phyloP scores from a whole-genome alignment of 768 basidiomycete genomes.

The Rickenella mellea region DNA sequence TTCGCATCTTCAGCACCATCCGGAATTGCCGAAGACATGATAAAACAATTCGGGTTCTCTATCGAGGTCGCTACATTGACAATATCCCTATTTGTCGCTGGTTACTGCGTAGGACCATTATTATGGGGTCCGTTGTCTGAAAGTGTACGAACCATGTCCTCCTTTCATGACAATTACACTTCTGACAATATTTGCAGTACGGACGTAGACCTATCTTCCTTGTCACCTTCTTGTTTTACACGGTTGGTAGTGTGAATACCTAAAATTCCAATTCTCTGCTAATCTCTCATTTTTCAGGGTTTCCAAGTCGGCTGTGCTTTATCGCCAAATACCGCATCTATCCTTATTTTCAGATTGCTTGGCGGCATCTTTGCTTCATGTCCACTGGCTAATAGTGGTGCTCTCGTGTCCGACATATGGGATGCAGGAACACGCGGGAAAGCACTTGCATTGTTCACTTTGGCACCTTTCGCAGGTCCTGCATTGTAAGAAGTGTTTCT shows the following conservation, averaged over 20 bases:
- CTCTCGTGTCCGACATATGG: constrained; percentile 52
- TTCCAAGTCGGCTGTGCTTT: constrained; percentile 61
- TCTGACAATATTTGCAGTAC: constrained; percentile 23
- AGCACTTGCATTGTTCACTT: constrained; percentile 55
- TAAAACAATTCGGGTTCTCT: constrained; percentile 38
- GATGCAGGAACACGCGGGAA: constrained; percentile 51
- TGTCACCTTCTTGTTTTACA: constrained; percentile 45
- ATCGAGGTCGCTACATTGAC: constrained; percentile 42
- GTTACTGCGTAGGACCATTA: constrained; percentile 57
- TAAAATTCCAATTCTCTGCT: background rate
- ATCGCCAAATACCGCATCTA: constrained; percentile 45
- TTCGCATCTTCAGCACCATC: constrained; percentile 56
- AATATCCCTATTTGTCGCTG: constrained; percentile 56
- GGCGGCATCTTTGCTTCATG: constrained; percentile 61
- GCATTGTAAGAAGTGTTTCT: constrained; percentile 42
- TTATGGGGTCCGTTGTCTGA: constrained; percentile 50
- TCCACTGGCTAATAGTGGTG: constrained; percentile 64
- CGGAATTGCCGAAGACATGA: constrained; percentile 34
- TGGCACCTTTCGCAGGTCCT: constrained; percentile 63
- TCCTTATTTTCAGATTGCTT: constrained; percentile 67
- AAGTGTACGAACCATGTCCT: constrained; percentile 15
- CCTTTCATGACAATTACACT: constrained; percentile 3
- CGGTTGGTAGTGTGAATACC: constrained; percentile 24
- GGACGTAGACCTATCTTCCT: constrained; percentile 56
- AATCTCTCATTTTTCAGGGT: constrained; percentile 21